phyloP scores from a whole-genome alignment of 805 yeast species.

The Lachancea sp. region DNA sequence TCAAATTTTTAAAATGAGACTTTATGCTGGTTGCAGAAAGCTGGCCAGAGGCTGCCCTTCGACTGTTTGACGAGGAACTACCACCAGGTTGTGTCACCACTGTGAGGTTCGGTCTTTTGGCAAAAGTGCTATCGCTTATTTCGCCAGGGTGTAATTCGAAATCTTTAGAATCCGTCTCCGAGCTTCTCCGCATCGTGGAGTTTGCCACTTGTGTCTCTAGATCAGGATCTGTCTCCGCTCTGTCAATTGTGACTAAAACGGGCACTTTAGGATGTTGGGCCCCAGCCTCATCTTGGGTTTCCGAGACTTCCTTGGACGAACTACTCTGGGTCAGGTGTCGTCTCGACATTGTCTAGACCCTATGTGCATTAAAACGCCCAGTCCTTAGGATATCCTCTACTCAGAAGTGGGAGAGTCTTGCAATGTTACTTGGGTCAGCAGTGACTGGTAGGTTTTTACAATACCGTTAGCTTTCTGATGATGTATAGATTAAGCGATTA shows the following conservation, averaged over 20 bases:
- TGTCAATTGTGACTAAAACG: conserved; percentile 2
- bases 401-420: too few relatives aligned
- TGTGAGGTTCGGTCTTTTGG: conserved; percentile 2
- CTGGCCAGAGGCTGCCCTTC: conserved; percentile 1
- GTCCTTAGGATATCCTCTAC: too few relatives aligned
- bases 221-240: conserved; percentile 2
- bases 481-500: background rate
- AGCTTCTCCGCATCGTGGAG: background rate
- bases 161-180: background rate
- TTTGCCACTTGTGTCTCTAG: background rate
- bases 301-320: background rate
- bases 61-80: background rate
- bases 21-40: conserved; percentile 6
- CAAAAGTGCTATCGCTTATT: background rate
- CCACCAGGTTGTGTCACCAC: conserved; percentile 2
- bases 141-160: background rate
- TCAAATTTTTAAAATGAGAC: conserved; percentile 3
- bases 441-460: too few relatives aligned
- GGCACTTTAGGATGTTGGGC: background rate
- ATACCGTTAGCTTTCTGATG: too few relatives aligned
- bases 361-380: background rate
- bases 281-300: background rate
- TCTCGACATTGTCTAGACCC: background rate
- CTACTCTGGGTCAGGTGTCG: too few relatives aligned
- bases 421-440: too few relatives aligned